These are phyloP conservation scores for Tolypocladium sp. DNA, from an alignment of 2,329 filamentous ascomycete species.

Conservation along the genomic window DNA sequence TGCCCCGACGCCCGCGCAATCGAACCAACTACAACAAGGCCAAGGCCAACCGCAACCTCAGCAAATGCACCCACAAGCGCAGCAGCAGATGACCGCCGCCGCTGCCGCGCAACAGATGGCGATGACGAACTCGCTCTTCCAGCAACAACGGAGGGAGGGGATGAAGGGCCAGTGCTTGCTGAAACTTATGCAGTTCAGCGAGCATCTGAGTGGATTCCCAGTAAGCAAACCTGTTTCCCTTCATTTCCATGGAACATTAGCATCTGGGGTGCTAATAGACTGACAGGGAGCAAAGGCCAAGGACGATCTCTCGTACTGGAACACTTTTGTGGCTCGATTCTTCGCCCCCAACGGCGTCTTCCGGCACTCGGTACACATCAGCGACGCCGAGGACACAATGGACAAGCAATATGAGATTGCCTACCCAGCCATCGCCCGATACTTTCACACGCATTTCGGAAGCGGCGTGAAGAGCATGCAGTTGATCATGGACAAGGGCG, in stretches of 20 bases:
- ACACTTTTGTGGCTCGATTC: conserved; percentile 67
- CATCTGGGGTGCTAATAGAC: background rate
- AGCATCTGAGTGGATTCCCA: conserved; percentile 49
- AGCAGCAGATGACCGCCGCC: conserved; percentile 19
- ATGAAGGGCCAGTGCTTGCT: conserved; percentile 50
- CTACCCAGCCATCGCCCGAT: conserved; percentile 72
- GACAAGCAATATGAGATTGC: conserved; percentile 83
- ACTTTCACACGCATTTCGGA: conserved; percentile 82
- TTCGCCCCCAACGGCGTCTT: conserved; percentile 73
- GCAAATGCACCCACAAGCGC: conserved; percentile 16
- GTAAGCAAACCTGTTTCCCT: conserved; percentile 27
- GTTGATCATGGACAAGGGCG: conserved; percentile 66
- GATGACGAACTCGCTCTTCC: conserved; percentile 22
- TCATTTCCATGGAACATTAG: background rate
- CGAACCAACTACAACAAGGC: conserved; percentile 18
- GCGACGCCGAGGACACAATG: conserved; percentile 44
- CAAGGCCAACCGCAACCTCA: conserved; percentile 23
- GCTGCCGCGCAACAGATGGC: conserved; percentile 24
- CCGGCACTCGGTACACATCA: conserved; percentile 57
- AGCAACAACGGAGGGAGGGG: conserved; percentile 39
- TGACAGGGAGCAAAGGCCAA: conserved; percentile 46
- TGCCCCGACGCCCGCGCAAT: conserved; percentile 26
- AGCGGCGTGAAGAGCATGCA: conserved; percentile 82
- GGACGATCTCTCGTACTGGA: conserved; percentile 70
- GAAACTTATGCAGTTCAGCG: conserved; percentile 53